Evolutionary conservation across 108 stramenopile species (phyloP).

Genomic region (Cyclotella sp.): DNA sequence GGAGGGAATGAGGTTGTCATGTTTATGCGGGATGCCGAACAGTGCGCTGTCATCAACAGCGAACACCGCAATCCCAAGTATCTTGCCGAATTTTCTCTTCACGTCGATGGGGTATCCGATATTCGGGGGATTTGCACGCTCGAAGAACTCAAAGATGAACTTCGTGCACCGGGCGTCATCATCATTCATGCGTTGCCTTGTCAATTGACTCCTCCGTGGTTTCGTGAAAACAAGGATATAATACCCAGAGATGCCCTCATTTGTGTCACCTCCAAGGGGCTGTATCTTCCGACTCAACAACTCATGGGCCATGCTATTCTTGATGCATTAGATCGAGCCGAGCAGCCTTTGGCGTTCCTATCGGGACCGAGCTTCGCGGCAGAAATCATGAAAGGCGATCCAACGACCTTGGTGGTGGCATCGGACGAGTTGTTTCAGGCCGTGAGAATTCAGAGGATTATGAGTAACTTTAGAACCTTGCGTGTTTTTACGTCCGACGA

Average conservation of each 20-base stretch:
- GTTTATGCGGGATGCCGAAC: conserved; percentile 63
- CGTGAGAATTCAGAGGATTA: conserved; percentile 47
- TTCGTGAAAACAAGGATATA: conserved; percentile 57
- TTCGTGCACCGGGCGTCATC: conserved; percentile 46
- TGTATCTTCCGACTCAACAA: conserved; percentile 71
- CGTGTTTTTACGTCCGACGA: conserved; percentile 86
- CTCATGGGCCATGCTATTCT: conserved; percentile 71
- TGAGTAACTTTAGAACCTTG: conserved; percentile 56
- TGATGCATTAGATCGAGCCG: conserved; percentile 65
- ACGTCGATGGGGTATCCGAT: conserved; percentile 51
- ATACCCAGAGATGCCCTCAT: conserved; percentile 66
- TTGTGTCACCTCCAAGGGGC: conserved; percentile 83
- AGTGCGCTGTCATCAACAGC: conserved; percentile 53
- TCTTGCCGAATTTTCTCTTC: conserved; percentile 68
- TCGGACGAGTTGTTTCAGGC: conserved; percentile 65
- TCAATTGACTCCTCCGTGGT: conserved; percentile 70
- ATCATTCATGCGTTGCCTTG: conserved; percentile 84
- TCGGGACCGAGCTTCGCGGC: conserved; percentile 88
- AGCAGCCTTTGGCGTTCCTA: conserved; percentile 79
- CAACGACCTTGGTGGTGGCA: conserved; percentile 86
- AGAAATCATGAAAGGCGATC: conserved; percentile 82
- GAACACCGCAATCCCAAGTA: conserved; percentile 76
- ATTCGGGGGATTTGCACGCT: conserved; percentile 56
- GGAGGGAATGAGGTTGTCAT: conserved; percentile 71
- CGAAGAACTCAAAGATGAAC: conserved; percentile 34